These are phyloP conservation scores for Paraleonurus japonicus DNA, from an alignment of 257 asterid species.

Conservation along the genomic window DNA sequence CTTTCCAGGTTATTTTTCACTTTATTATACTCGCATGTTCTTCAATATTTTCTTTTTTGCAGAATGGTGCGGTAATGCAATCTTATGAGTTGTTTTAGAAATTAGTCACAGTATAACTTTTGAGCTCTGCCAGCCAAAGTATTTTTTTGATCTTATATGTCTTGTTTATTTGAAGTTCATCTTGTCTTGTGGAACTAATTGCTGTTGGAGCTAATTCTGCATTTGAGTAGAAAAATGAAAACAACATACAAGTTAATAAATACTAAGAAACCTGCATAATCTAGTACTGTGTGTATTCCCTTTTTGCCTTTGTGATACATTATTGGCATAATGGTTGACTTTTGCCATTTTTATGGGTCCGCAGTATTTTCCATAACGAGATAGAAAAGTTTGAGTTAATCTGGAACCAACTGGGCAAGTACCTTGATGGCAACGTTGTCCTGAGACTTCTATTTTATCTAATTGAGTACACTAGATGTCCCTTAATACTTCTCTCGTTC, in stretches of 20 bases:
- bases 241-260: not conserved
- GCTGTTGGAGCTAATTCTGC: not conserved
- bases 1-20: slow-evolving; percentile 64
- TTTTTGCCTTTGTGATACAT: not conserved
- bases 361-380: not conserved
- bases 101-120: not conserved
- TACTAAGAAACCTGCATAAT: not conserved
- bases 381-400: not conserved
- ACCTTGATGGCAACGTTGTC: not conserved
- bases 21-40: slow-evolving; percentile 21
- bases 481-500: slow-evolving; percentile 13
- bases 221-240: not conserved
- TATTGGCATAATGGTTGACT: not conserved
- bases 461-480: slow-evolving; percentile 6
- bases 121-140: slow-evolving; percentile 12
- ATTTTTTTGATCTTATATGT: not conserved
- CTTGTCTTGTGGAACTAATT: not conserved
- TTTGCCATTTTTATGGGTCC: not conserved
- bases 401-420: slow-evolving; percentile 13
- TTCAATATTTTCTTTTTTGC: slow-evolving; percentile 8
- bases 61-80: slow-evolving; percentile 13
- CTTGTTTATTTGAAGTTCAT: not conserved
- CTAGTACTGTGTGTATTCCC: slow-evolving; percentile 5
- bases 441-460: not conserved
- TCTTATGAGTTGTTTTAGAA: slow-evolving; percentile 14